Conservation (phyloP, 306 rosid species). For the Canavalia gladiata region DNA sequence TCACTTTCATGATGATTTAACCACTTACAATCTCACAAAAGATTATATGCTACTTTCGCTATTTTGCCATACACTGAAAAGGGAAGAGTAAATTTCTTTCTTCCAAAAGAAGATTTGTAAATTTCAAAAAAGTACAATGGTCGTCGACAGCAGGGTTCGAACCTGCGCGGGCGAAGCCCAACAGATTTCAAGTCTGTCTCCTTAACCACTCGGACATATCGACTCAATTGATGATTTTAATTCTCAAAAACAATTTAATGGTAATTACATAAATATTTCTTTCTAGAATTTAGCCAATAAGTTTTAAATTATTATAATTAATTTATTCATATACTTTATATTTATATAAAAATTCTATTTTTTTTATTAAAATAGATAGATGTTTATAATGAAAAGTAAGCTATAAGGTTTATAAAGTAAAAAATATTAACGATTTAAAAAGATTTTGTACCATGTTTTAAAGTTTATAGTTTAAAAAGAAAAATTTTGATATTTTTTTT, state of each 20-base stretch:
- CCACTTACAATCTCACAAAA: too few species aligned
- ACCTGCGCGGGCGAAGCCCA: conserved; percentile 57
- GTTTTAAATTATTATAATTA: neutral
- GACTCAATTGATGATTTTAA: neutral
- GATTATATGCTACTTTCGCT: too few species aligned
- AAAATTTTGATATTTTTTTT: neutral
- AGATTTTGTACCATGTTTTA: too few species aligned
- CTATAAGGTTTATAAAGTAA: neutral
- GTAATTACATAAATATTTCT: too few species aligned
- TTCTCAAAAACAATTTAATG: too few species aligned
- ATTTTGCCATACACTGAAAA: too few species aligned
- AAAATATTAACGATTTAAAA: neutral
- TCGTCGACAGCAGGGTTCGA: conserved; percentile 59
- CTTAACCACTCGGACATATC: conserved; percentile 57
- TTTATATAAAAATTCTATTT: neutral
- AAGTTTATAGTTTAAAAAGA: neutral
- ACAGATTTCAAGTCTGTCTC: conserved; percentile 58
- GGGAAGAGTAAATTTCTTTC: too few species aligned
- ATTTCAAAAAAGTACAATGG: too few species aligned
- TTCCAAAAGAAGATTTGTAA: too few species aligned
- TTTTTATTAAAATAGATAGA: neutral
- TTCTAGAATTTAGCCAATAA: neutral
- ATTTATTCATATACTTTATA: neutral
- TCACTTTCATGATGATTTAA: too few species aligned
- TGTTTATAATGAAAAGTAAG: neutral